Evolutionary conservation across 495 filamentous ascomycete species (phyloP).

Genomic region (Aspergillus bridgeri): DNA sequence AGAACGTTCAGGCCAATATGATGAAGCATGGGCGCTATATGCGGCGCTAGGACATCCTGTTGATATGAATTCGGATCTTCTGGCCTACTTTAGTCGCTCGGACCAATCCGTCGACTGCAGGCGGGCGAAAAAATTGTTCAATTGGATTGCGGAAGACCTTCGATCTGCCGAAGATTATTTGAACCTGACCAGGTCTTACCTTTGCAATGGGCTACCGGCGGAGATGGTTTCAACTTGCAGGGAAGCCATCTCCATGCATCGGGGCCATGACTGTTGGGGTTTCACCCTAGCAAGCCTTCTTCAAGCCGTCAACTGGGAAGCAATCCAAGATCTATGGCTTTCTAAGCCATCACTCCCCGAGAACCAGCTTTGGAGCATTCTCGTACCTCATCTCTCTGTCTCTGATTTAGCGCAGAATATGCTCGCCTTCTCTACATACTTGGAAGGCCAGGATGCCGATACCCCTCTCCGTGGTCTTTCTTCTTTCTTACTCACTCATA

Average conservation of each 20-base stretch:
- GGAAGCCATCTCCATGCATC: conserved; percentile 24
- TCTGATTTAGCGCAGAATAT: conserved; percentile 13
- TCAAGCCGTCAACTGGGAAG: conserved; percentile 34
- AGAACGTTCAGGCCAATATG: conserved; percentile 19
- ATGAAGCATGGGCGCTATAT: conserved; percentile 38
- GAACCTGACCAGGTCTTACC: conserved; percentile 28
- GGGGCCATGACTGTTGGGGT: conserved; percentile 19
- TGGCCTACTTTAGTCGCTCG: conserved; percentile 39
- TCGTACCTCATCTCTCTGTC: conserved; percentile 8
- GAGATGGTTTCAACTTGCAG: conserved; percentile 29
- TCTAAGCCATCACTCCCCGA: conserved; percentile 9
- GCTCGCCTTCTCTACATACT: conserved; percentile 17
- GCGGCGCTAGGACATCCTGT: conserved; percentile 26
- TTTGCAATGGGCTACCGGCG: conserved; percentile 12
- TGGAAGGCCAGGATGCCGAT: conserved; percentile 7
- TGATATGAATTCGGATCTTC: conserved; percentile 27
- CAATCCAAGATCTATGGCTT: conserved; percentile 18
- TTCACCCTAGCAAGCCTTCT: conserved; percentile 32
- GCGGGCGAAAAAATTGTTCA: conserved; percentile 41
- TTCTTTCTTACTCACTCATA: conserved; percentile 19
- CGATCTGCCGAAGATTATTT: conserved; percentile 38
- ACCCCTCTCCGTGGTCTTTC: conserved; percentile 13
- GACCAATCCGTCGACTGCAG: conserved; percentile 28
- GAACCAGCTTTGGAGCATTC: conserved; percentile 10
- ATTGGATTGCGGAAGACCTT: conserved; percentile 26